phyloP scores from a whole-genome alignment of 2,329 filamentous ascomycete species.

The Epichloe sibirici region DNA sequence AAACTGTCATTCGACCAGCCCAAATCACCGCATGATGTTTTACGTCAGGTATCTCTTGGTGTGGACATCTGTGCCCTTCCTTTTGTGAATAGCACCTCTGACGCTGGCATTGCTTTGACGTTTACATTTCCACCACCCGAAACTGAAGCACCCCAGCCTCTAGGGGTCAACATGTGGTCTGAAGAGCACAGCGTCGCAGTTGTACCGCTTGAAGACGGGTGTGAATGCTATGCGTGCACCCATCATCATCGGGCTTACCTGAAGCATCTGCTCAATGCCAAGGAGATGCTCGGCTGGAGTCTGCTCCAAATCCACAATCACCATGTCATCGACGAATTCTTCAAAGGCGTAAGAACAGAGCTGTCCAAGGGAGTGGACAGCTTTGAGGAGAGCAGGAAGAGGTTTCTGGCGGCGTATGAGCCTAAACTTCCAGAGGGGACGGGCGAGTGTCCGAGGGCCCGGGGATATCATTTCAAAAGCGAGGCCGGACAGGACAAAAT shows the following conservation, averaged over 20 bases:
- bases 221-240: slow-evolving; percentile 72
- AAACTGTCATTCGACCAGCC: slow-evolving; percentile 63
- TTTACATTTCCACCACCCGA: slow-evolving; percentile 55
- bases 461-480: slow-evolving; percentile 74
- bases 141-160: slow-evolving; percentile 23
- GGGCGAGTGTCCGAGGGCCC: slow-evolving; percentile 64
- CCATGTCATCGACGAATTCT: slow-evolving; percentile 59
- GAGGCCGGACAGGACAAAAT: slow-evolving; percentile 53
- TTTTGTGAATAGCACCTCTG: slow-evolving; percentile 62
- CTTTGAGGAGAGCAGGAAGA: slow-evolving; percentile 42
- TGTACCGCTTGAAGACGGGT: slow-evolving; percentile 48
- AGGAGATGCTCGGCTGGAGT: slow-evolving; percentile 95
- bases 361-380: slow-evolving; percentile 41
- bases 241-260: slow-evolving; percentile 79
- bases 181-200: slow-evolving; percentile 48
- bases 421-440: slow-evolving; percentile 58
- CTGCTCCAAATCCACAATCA: slow-evolving; percentile 90
- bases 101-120: slow-evolving; percentile 71
- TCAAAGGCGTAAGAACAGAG: slow-evolving; percentile 52
- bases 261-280: slow-evolving; percentile 75
- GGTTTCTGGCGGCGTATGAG: slow-evolving; percentile 49
- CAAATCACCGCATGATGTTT: slow-evolving; percentile 59
- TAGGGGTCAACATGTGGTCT: slow-evolving; percentile 74
- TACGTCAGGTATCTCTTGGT: slow-evolving; percentile 64
- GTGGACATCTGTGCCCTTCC: slow-evolving; percentile 70